Base-by-base conservation (phyloP, 2,329 filamentous ascomycete species). In the Paecilomyces niveus region DNA sequence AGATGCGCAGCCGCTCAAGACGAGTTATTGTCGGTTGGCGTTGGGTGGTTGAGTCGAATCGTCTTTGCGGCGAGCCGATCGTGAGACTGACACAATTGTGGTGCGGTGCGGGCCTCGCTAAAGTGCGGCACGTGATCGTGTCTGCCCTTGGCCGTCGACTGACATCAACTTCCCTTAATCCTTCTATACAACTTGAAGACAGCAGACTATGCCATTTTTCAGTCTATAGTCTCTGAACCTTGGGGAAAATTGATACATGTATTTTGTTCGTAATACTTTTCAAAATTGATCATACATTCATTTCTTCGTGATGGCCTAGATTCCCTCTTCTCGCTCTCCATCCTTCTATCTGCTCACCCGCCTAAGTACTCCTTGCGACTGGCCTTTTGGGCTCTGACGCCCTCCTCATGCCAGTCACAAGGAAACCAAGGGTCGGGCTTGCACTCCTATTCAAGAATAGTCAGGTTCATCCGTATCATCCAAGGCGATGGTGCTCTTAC, bases 61-160 rank as follows among this genome's bases (percentile, higher is more conserved):
- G 69, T 71, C 69, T 69, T 71, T 70, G 65, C 70, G 71, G 66
- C 66, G 64, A 67, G 59, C 65, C 66, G 63, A 65, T 67, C 67
- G 65, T 64, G 62, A 67, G 63, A 64, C 62, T 70, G 71, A 68
- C 68, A 70, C 68, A 72, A 74, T 75, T 74, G 71, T 73, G 64
- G 67, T 68, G 62, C 64, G 74, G 73, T 73, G 71, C 70, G 72
- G 68, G 62, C 68, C 74, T 76, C 75, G 74, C 74, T 76, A 76
- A 75, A 72, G 68, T 68, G 70, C 54, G 60, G 59, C 76, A 78
- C 75, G 76, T 78, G 76, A 75, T 62, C 56, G 18, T 58, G 54
- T 61, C 70, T 75, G 72, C 74, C 75, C 74, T 76, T 73, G 65
- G 62, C 65, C 55, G 59, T 24, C 32, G 51, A 57, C 55, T 15